Evolutionary conservation across 345 rosid species (phyloP).

Genomic region (Odontarrhena argentea): DNA sequence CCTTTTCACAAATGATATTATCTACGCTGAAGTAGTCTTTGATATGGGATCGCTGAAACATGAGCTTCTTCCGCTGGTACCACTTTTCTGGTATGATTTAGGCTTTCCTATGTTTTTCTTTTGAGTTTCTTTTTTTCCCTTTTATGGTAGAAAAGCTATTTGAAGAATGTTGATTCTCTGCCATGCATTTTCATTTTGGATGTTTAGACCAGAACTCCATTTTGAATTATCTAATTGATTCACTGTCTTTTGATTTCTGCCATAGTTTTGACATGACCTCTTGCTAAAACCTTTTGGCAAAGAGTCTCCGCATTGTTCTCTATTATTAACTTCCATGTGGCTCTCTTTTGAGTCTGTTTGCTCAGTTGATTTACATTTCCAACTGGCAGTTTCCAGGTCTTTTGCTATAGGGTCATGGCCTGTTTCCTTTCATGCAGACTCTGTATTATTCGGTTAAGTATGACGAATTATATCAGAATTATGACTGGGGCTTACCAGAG

Average conservation of each 20-base stretch:
- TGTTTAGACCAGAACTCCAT: not conserved
- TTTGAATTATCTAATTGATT: not conserved
- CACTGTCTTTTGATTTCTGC: not conserved
- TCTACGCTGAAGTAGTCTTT: slow-evolving; percentile 86
- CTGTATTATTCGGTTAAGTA: not conserved
- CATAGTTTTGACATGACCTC: not conserved
- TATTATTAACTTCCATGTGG: not conserved
- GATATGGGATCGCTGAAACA: slow-evolving; percentile 80
- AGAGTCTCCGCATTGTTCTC: slow-evolving; percentile 7
- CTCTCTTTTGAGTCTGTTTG: not conserved
- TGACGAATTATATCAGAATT: not conserved
- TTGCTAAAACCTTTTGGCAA: not conserved
- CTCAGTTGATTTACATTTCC: not conserved
- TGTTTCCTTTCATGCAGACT: not conserved
- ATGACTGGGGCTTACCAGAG: not conserved
- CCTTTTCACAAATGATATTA: slow-evolving; percentile 93
- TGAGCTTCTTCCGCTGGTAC: slow-evolving; percentile 88
- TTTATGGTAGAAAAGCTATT: slow-evolving; percentile 10
- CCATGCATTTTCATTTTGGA: slow-evolving; percentile 1
- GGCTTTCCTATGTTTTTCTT: slow-evolving; percentile 19
- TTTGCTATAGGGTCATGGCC: not conserved
- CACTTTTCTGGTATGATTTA: slow-evolving; percentile 77
- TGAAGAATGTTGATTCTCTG: slow-evolving; percentile 23
- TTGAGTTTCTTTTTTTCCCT: not conserved
- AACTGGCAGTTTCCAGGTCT: slow-evolving; percentile 1